Percentiles rank a stretch among this genome's conserved stretches.
phyloP scores from a whole-genome alignment of 371 early-diverging fungal species.

The Capniomyces stellatus region DNA sequence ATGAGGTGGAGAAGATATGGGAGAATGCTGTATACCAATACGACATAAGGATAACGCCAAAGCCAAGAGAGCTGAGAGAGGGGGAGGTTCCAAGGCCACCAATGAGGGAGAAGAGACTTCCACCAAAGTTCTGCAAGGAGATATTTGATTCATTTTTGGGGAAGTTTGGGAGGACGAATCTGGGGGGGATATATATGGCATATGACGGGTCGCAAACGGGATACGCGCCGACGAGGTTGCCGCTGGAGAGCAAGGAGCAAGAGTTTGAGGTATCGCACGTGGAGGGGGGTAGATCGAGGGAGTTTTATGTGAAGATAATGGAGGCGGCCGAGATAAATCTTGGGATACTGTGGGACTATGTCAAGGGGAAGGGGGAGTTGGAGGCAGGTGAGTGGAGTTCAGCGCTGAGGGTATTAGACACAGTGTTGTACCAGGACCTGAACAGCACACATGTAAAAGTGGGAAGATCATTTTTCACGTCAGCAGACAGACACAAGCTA shows the following conservation, averaged over 20 bases:
- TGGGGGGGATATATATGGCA: constrained; percentile 23
- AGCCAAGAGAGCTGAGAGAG: constrained; percentile 5
- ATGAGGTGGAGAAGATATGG: constrained; percentile 9
- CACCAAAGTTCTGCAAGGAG: constrained; percentile 20
- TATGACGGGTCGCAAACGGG: constrained; percentile 46
- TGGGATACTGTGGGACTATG: constrained; percentile 30
- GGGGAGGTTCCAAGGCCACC: not conserved
- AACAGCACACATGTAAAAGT: constrained; percentile 11
- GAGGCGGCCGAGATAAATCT: constrained; percentile 36
- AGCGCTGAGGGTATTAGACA: constrained; percentile 64
- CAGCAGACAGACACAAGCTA: constrained; percentile 29
- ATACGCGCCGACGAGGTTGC: constrained; percentile 23
- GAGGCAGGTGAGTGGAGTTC: constrained; percentile 22
- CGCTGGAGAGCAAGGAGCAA: constrained; percentile 6
- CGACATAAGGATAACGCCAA: constrained; percentile 25
- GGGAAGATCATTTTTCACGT: constrained; percentile 73
- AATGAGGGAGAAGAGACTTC: constrained; percentile 8
- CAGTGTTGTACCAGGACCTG: constrained; percentile 8
- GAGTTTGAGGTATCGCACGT: constrained; percentile 3
- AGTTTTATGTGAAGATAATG: constrained; percentile 28
- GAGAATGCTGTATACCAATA: constrained; percentile 24
- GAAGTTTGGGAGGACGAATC: constrained; percentile 10
- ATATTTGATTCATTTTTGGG: constrained; percentile 21
- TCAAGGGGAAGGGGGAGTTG: constrained; percentile 19
- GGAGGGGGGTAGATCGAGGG: constrained; percentile 9